Evolutionary conservation across 2,329 filamentous ascomycete species (phyloP).

Genomic region (Pseudogymnoascus sp.): DNA sequence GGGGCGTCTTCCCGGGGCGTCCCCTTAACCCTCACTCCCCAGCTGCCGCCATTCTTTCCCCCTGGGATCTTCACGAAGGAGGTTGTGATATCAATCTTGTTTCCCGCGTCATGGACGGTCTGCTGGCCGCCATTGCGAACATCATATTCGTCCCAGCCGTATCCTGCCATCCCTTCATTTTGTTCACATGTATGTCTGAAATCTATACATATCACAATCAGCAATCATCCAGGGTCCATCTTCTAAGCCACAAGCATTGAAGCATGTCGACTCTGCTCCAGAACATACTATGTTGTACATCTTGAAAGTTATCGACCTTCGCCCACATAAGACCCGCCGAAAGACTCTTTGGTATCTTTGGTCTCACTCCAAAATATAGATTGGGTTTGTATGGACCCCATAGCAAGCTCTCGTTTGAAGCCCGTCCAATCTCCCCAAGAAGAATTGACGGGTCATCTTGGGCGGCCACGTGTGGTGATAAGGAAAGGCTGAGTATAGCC

Average conservation of each 20-base stretch:
- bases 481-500: not conserved
- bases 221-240: not conserved
- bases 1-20: slow-evolving; percentile 62
- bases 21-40: slow-evolving; percentile 84
- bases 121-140: slow-evolving; percentile 78
- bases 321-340: slow-evolving; percentile 83
- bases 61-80: slow-evolving; percentile 90
- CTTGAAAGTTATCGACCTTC: slow-evolving; percentile 68
- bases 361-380: slow-evolving; percentile 84
- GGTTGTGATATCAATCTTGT: slow-evolving; percentile 83
- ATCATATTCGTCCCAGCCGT: slow-evolving; percentile 98
- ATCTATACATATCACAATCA: slow-evolving; percentile 38
- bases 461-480: slow-evolving; percentile 9
- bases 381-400: slow-evolving; percentile 96
- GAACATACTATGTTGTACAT: slow-evolving; percentile 64
- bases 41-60: slow-evolving; percentile 77
- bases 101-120: slow-evolving; percentile 81
- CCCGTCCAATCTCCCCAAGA: slow-evolving; percentile 28
- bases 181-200: slow-evolving; percentile 96
- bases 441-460: slow-evolving; percentile 23
- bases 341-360: slow-evolving; percentile 72
- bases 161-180: slow-evolving; percentile 84
- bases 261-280: not conserved
- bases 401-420: slow-evolving; percentile 73
- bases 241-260: not conserved